These are phyloP conservation scores for Phytopythium ostracodes DNA, from an alignment of 352 stramenopile genomes.

Conservation along the genomic window DNA sequence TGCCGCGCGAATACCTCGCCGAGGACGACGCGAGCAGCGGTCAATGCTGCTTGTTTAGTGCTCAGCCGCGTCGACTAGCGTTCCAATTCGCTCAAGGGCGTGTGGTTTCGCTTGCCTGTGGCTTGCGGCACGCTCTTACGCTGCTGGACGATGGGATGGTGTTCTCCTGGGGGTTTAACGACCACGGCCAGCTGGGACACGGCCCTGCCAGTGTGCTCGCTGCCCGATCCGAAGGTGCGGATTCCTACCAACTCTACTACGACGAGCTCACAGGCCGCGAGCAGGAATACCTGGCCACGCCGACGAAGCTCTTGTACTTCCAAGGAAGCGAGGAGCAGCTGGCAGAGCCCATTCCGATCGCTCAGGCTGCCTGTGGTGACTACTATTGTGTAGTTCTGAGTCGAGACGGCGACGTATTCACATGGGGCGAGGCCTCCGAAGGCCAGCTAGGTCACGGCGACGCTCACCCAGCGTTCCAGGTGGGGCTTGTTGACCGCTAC, in stretches of 20 bases:
- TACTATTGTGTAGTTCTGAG: constrained; percentile 68
- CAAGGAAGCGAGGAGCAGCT: constrained; percentile 43
- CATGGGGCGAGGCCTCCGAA: constrained; percentile 72
- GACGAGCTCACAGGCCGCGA: constrained; percentile 41
- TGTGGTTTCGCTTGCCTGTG: constrained; percentile 37
- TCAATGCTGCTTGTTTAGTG: constrained; percentile 10
- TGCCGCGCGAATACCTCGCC: constrained; percentile 33
- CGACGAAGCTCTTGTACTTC: constrained; percentile 63
- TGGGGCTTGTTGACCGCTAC: constrained; percentile 55
- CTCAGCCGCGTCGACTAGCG: constrained; percentile 23
- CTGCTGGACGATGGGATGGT: constrained; percentile 54
- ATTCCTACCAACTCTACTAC: constrained; percentile 40
- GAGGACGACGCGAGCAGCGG: constrained; percentile 1
- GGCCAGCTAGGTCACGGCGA: constrained; percentile 67
- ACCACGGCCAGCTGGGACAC: constrained; percentile 73
- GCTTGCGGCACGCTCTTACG: constrained; percentile 49
- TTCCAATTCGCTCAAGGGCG: constrained; percentile 20
- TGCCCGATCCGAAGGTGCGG: constrained; percentile 30
- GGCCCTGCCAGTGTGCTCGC: constrained; percentile 39
- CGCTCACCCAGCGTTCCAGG: constrained; percentile 43
- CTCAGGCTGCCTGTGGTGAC: constrained; percentile 55
- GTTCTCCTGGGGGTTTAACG: constrained; percentile 75
- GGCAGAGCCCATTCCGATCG: constrained; percentile 57
- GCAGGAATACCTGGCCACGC: constrained; percentile 36
- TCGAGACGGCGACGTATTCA: constrained; percentile 61